Evolutionary conservation across 495 filamentous ascomycete species (phyloP).

Genomic region (Sporormia fimetaria): DNA sequence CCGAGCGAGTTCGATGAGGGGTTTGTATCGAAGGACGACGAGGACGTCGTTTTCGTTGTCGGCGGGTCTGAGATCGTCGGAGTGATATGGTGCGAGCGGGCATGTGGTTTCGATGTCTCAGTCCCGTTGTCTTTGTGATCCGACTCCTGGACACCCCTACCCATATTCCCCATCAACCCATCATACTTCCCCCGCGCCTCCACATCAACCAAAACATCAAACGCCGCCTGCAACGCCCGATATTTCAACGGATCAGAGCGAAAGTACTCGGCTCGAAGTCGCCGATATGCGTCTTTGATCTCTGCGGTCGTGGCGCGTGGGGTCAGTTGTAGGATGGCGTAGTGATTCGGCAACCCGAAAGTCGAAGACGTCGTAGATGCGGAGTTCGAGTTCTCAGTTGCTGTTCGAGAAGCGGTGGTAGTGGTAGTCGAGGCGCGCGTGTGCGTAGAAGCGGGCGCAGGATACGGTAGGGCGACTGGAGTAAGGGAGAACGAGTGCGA

Average conservation of each 20-base stretch:
- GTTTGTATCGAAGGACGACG: too few species aligned
- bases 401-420: too few species aligned
- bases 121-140: background rate
- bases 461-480: too few species aligned
- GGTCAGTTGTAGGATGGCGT: constrained; percentile 6
- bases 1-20: too few species aligned
- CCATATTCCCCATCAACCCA: background rate
- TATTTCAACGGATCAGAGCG: constrained; percentile 4
- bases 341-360: constrained; percentile 5
- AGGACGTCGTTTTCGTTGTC: background rate
- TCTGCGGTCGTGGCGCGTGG: constrained; percentile 8
- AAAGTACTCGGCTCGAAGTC: constrained; percentile 8
- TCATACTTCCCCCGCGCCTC: constrained; percentile 10
- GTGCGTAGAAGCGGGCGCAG: too few species aligned
- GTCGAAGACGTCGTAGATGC: constrained; percentile 2
- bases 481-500: too few species aligned
- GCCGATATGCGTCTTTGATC: constrained; percentile 10
- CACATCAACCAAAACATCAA: constrained; percentile 8
- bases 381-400: too few species aligned
- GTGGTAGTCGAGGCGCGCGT: background rate
- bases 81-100: too few species aligned
- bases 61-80: background rate
- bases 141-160: constrained; percentile 3
- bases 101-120: background rate
- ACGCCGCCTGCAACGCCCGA: constrained; percentile 13